phyloP scores from a whole-genome alignment of 768 basidiomycete genomes.

The Agrocybe praecox region DNA sequence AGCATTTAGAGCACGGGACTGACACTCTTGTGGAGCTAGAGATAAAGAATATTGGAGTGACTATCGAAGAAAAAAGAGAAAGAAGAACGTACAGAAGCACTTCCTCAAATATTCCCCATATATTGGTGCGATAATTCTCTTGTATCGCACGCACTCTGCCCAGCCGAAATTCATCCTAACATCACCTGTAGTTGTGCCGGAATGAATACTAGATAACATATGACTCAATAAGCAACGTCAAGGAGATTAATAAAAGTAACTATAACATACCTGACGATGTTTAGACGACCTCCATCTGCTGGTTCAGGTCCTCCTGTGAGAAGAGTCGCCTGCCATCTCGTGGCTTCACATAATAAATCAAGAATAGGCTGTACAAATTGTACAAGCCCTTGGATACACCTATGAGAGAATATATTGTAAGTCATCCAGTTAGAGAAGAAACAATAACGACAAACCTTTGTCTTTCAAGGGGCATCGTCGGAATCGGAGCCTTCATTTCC shows the following conservation, averaged over 20 bases:
- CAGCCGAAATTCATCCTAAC: conserved; percentile 11
- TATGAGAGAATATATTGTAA: neutral
- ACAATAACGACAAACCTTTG: no score
- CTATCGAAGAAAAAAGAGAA: neutral
- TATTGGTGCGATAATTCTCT: conserved; percentile 1
- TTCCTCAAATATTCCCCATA: conserved; percentile 5
- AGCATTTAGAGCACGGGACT: neutral
- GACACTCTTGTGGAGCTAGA: conserved; percentile 3
- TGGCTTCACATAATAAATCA: conserved; percentile 6
- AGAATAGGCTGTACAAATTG: conserved; percentile 11
- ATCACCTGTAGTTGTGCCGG: conserved; percentile 1
- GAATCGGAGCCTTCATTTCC: no score
- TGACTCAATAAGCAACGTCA: neutral
- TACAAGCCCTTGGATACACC: no score
- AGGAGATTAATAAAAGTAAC: neutral
- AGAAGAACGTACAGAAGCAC: conserved; percentile 10
- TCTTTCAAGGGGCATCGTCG: no score
- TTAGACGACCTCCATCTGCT: conserved; percentile 10
- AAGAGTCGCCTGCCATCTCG: conserved; percentile 10
- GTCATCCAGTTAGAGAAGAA: no score
- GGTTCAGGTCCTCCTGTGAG: conserved; percentile 16
- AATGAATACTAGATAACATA: conserved; percentile 11
- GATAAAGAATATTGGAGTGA: neutral
- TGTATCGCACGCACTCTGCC: conserved; percentile 3
- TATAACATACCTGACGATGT: conserved; percentile 6